Evolutionary conservation across 1,139 yeast genomes (phyloP), one percentile per base, ranked within the genome.

Genomic region (Yamadazyma diddensiae): DNA sequence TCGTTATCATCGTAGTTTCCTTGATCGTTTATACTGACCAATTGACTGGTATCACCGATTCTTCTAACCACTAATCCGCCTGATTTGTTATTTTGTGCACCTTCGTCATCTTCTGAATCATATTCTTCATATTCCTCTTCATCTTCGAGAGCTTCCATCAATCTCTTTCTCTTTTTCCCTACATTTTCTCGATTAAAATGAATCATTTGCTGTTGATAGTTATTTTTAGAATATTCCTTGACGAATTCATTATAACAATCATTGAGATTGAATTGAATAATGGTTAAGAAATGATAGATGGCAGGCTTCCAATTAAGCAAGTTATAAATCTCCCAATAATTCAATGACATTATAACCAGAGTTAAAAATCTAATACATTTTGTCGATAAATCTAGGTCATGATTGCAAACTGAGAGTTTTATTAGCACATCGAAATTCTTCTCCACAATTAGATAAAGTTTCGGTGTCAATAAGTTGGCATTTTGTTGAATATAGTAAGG

Each of bases 301-400:
- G 69, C 60, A 1, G 75, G 74, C 37, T 66, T 66, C 70, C 71
- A 65, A 12, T 50, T 50, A 16, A 69, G 53, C 21, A 69, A 49
- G 36, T 66, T 68, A 43, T 66, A 68, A 15, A 68, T 42, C 40
- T 69, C 74, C 75, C 75, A 69, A 46, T 69, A 69, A 41, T 66
- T 69, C 30, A 67, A 47, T 29, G 49, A 47, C 71, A 66, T 64
- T 15, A 67, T 46, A 2, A 67, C 52, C 7, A 52, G 51, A 6
- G 74, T 66, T 35, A 69, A 51, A 37, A 66, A 67, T 22, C 73
- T 48, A 16, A 68, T 65, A 3, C 68, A 50, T 27, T 42, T 46
- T 0, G 71, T 54, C 5, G 72, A 55, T 13, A 69, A 43, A 4
- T 53, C 62, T 24, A 68, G 52, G 23, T 53, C 50, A 24, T 49